Percentiles rank a stretch among this genome's conserved stretches.
Conservation (phyloP, 2,329 filamentous ascomycete genomes). For the Lasiodiplodia citricola region DNA sequence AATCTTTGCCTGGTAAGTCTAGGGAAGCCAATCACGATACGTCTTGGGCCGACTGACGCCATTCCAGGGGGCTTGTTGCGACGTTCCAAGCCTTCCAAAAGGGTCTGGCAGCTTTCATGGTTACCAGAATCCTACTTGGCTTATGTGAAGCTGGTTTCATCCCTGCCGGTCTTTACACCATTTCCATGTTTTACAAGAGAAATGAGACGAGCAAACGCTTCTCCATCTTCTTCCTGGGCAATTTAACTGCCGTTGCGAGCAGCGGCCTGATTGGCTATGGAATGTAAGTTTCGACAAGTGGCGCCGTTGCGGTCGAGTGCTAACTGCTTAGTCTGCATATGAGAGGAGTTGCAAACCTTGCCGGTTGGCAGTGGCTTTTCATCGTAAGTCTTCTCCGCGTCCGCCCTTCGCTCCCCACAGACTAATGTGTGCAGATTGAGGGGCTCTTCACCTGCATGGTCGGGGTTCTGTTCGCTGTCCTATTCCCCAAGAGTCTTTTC, state of each 20-base stretch:
- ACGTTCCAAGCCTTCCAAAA: conserved; percentile 61
- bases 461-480: conserved; percentile 51
- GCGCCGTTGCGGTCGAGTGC: not conserved
- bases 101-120: conserved; percentile 55
- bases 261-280: conserved; percentile 46
- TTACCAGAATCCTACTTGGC: conserved; percentile 59
- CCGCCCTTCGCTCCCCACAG: not conserved
- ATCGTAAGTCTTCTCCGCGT: conserved; percentile 25
- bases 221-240: conserved; percentile 63
- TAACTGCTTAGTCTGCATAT: conserved; percentile 53
- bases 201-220: conserved; percentile 59
- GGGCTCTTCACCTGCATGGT: conserved; percentile 58
- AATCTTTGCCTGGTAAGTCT: conserved; percentile 53
- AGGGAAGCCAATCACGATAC: not conserved
- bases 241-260: conserved; percentile 57
- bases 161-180: conserved; percentile 57
- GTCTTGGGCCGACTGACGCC: not conserved
- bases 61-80: conserved; percentile 52
- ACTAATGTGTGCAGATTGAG: conserved; percentile 45
- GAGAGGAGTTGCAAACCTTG: conserved; percentile 52
- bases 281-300: conserved; percentile 32
- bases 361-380: conserved; percentile 66
- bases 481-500: conserved; percentile 53
- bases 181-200: conserved; percentile 62
- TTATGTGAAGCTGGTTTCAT: conserved; percentile 63